Percentiles rank a stretch among this genome's conserved stretches.
These are phyloP conservation scores for Sophora flavescens DNA, from an alignment of 306 rosid genomes.

Conservation along the genomic window DNA sequence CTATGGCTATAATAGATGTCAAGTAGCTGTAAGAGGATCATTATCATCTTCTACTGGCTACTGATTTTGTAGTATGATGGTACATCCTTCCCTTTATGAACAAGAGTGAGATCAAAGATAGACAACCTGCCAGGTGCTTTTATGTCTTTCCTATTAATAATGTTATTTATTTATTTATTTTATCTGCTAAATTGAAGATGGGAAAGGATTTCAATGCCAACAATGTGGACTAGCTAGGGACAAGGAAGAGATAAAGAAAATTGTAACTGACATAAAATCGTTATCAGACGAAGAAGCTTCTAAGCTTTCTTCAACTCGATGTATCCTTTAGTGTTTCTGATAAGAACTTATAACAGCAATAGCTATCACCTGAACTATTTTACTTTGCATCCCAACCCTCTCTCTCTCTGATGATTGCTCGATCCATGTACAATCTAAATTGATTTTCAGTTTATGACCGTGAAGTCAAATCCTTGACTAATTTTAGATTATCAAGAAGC, in stretches of 20 bases:
- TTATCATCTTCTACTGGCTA: slow-evolving; percentile 26
- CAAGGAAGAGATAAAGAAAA: slow-evolving; percentile 70
- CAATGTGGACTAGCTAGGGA: slow-evolving; percentile 73
- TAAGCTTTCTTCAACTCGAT: slow-evolving; percentile 45
- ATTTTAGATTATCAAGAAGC: slow-evolving; percentile 66
- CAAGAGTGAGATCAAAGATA: slow-evolving; percentile 37
- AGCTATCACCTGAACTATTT: slow-evolving; percentile 30
- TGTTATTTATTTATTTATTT: slow-evolving; percentile 6
- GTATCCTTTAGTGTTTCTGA: slow-evolving; percentile 72
- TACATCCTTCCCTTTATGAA: slow-evolving; percentile 31
- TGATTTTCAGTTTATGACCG: slow-evolving; percentile 37
- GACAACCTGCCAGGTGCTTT: slow-evolving; percentile 32
- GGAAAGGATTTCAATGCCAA: slow-evolving; percentile 78
- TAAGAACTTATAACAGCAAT: slow-evolving; percentile 37
- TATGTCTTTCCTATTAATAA: slow-evolving; percentile 29
- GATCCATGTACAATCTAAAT: slow-evolving; percentile 17
- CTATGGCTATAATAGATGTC: slow-evolving; percentile 30
- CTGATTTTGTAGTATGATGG: slow-evolving; percentile 33
- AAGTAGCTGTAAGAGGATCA: slow-evolving; percentile 22
- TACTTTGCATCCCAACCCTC: slow-evolving; percentile 25
- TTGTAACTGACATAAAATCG: slow-evolving; percentile 67
- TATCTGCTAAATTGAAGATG: slow-evolving; percentile 59
- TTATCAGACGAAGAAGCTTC: slow-evolving; percentile 67
- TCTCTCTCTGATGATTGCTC: slow-evolving; percentile 5
- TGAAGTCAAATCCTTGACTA: slow-evolving; percentile 64